Base-by-base conservation (phyloP, 169 alveolate species). In the Plasmodium gallinaceum region DNA sequence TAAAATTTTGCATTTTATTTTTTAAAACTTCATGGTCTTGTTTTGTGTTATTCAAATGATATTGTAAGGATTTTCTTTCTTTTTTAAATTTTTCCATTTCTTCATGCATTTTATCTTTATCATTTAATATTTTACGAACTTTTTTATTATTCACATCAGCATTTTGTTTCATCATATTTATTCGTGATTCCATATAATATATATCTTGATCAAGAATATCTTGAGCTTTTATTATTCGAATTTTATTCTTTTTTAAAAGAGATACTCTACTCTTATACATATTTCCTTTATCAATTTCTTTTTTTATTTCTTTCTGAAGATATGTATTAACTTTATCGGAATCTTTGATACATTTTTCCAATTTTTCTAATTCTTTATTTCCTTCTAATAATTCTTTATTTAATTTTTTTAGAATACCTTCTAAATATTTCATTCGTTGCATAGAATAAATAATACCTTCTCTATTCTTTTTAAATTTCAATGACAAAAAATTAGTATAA, bases 11-110 rank as follows among this genome's bases (percentile, higher is more conserved):
- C 74, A 86, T 86, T 65, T 70, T 73, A 65, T 71, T 86, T 72
- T 86, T 86, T 18, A 86, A 22, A 9, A 64, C n/a, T 43, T 86
- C 37, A 54, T 71, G 78, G 42, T 61, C 54, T 73, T 46, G 57
- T 58, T 48, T 69, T 39, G 69, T 70, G 39, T 71, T 60, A 7
- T 70, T 86, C n/a, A 70, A 69, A 60, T 86, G 66, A 14, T 22
- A 37, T 65, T 86, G 75, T 52, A 86, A 86, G 57, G 32, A 39
- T 64, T 10, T 70, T 42, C 75, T 71, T 22, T 72, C 78, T 39
- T 71, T 86, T 54, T 86, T 86, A 46, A 86, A 86, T 57, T 43
- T 70, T 32, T 70, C 48, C 74, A 61, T 86, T 86, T 86, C 92
- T 9, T 60, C 42, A 52, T 86, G 86, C 87, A 86, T 62, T 71